Base-by-base conservation (phyloP, 768 basidiomycete genomes). In the Dacryopinax spathularia region DNA sequence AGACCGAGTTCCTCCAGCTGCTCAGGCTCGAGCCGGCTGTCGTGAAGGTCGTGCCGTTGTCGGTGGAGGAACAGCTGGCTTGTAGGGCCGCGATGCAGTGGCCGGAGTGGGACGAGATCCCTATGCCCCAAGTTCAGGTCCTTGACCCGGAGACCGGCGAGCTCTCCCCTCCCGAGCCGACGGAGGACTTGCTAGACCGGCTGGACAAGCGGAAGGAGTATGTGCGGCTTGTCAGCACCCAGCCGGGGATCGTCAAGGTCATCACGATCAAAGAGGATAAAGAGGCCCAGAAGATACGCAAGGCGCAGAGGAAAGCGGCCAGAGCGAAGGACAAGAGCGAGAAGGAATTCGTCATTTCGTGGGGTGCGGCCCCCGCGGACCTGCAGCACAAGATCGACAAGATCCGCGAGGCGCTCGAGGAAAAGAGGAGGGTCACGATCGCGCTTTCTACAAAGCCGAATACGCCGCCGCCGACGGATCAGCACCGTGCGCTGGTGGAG, bases 271-370 rank as follows among this genome's bases (percentile, higher is more conserved):
- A 77, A 65, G 77, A 74, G 34, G 73, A 75, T 36, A 75, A 75
- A 63, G 74, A 73, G 36, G 76, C 75, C 66, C 70, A 75, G 20
- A 76, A 74, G 65, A 72, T 75, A 63, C 67, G 72, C 60, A 76
- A 75, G 66, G 72, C 69, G 59, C 75, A 75, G 66, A 70, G 74
- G 61, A 62, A 64, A 10, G 33, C 65, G n/a, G 34, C 37, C 1
- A 71, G 77, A 64, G 64, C 71, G 22, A 61, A 70, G 66, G 64
- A 18, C 37, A 69, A 63, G 10, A 66, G 70, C 25, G 33, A 75
- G 62, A 90, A 89, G 75, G 85, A 88, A 75, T 76, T 89, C 3
- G 85, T 87, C 73, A 69, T 91, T 48, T 82, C 84, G 13, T 91
- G 88, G 87, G 77, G 76, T 1, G 80, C 84, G 13, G 81, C 75